Evolutionary conservation across 2,329 filamentous ascomycete species (phyloP).

Genomic region (Sporothrix inflata): DNA sequence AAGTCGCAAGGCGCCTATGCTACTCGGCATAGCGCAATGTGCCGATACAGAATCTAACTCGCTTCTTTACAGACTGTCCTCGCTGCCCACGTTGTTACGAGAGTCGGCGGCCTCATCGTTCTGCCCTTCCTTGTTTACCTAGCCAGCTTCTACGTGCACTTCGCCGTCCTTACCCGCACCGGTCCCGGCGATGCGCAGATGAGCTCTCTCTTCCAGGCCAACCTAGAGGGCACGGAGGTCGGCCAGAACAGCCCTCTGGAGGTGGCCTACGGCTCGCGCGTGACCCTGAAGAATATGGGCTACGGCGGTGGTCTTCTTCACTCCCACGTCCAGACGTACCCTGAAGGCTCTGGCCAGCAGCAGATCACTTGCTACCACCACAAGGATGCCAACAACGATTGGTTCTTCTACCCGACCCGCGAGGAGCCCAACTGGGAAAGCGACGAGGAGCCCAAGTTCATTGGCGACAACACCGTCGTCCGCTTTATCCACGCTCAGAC

Average conservation of each 20-base stretch:
- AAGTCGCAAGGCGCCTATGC: too few species aligned
- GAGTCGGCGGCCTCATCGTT: conserved; percentile 84
- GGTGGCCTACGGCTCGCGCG: conserved; percentile 83
- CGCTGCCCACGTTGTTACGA: conserved; percentile 75
- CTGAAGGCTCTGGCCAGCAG: conserved; percentile 90
- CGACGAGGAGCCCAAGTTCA: conserved; percentile 72
- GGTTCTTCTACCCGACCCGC: conserved; percentile 98
- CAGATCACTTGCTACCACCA: conserved; percentile 99
- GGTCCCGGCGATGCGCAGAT: conserved; percentile 99
- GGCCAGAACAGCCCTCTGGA: conserved; percentile 94
- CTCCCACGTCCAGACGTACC: conserved; percentile 94
- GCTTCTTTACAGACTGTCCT: conserved; percentile 34
- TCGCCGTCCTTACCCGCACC: conserved; percentile 88
- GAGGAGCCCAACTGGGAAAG: conserved; percentile 71
- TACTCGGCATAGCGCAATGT: background rate
- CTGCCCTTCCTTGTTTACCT: conserved; percentile 91
- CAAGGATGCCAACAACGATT: conserved; percentile 99
- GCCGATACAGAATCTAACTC: background rate
- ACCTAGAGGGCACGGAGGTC: conserved; percentile 89
- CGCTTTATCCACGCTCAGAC: conserved; percentile 94
- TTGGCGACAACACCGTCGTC: conserved; percentile 76
- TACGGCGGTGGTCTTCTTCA: conserved; percentile 96
- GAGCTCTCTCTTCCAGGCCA: conserved; percentile 99
- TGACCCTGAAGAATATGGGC: conserved; percentile 98
- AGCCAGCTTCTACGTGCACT: conserved; percentile 93